Percentiles rank a stretch among this genome's conserved stretches.
Conservation (phyloP, 352 stramenopile genomes). For the Pythium dissotocum region DNA sequence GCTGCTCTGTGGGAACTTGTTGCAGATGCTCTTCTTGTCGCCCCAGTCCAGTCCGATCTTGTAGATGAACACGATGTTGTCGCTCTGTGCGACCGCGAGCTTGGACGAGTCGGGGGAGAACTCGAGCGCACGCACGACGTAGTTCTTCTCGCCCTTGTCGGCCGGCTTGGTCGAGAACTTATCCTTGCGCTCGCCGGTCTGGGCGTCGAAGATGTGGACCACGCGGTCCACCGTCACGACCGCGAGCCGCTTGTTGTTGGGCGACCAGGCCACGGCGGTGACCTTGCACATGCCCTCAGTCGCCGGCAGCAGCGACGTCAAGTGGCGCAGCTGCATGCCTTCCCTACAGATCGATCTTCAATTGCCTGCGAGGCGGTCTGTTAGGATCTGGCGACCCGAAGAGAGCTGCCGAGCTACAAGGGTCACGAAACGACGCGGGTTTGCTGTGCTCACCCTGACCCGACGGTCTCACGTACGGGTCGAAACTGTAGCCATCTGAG, state of each 20-base stretch:
- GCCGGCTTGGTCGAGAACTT: conserved; percentile 96
- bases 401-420: not conserved
- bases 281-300: conserved; percentile 92
- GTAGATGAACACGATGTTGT: conserved; percentile 98
- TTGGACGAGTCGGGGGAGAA: conserved; percentile 94
- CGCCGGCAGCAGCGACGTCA: conserved; percentile 91
- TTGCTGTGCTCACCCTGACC: not conserved
- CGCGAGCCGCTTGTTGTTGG: conserved; percentile 92
- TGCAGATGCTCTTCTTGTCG: conserved; percentile 96
- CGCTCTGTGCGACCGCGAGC: conserved; percentile 94
- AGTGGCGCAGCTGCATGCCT: conserved; percentile 91
- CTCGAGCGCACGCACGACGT: conserved; percentile 89
- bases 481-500: conserved; percentile 2
- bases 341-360: not conserved
- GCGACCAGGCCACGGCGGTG: conserved; percentile 91
- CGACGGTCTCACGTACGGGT: not conserved
- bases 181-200: conserved; percentile 91
- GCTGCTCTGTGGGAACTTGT: conserved; percentile 90
- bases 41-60: conserved; percentile 93
- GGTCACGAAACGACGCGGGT: conserved; percentile 47
- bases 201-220: conserved; percentile 92
- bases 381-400: conserved; percentile 3
- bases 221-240: conserved; percentile 93
- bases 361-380: not conserved
- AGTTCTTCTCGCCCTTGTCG: conserved; percentile 95